These are phyloP conservation scores for Microsporum ferrugineum DNA, from an alignment of 2,329 filamentous ascomycete species.

Conservation along the genomic window DNA sequence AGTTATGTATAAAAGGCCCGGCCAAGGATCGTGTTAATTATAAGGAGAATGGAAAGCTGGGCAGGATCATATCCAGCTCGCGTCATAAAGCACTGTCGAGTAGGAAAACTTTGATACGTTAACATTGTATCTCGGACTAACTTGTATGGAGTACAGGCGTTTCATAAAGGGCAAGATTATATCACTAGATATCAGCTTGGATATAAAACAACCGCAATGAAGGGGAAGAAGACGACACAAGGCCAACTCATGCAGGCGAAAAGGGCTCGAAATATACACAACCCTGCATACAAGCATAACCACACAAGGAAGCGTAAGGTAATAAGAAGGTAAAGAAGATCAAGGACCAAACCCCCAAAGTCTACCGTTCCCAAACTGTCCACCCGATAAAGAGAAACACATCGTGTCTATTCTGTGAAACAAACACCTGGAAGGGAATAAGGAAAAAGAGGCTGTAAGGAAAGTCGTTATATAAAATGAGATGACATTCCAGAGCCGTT, in stretches of 20 bases:
- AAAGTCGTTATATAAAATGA: conserved; percentile 11
- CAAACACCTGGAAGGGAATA: not conserved
- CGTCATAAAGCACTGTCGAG: not conserved
- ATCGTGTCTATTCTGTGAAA: not conserved
- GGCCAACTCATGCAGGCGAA: not conserved
- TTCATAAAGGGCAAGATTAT: not conserved
- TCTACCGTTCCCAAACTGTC: not conserved
- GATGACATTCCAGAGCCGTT: conserved; percentile 10
- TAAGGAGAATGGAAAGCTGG: not conserved
- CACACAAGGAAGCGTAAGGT: not conserved
- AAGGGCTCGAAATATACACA: not conserved
- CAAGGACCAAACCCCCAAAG: not conserved
- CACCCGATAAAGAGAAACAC: not conserved
- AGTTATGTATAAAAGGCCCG: too few species aligned
- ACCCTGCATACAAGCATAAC: not conserved
- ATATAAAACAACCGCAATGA: not conserved
- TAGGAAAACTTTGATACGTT: not conserved
- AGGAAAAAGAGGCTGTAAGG: not conserved
- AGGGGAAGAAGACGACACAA: not conserved
- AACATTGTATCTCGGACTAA: not conserved
- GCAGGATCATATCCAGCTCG: not conserved
- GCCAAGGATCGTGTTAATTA: too few species aligned
- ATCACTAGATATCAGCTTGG: not conserved
- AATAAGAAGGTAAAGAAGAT: not conserved
- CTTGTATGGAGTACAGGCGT: not conserved